Evolutionary conservation across 2,329 filamentous ascomycete genomes (phyloP).

Genomic region (Xylariaceae sp.): DNA sequence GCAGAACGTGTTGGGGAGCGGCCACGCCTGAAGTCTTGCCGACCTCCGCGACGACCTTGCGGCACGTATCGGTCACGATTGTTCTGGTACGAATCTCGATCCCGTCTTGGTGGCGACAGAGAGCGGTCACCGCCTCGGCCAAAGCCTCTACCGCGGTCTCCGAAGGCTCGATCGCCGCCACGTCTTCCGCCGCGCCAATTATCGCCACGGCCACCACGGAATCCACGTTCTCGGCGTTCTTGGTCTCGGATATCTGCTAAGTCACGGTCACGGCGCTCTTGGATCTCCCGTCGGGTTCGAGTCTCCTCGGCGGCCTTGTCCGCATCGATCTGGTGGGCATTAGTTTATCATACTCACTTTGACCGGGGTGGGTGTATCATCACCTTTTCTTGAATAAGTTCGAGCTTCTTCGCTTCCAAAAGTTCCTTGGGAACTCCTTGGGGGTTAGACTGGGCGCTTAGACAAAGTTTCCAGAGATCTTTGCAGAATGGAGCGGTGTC

Average conservation of each 20-base stretch:
- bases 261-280: constrained; percentile 72
- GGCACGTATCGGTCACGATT: constrained; percentile 58
- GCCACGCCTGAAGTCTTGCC: constrained; percentile 45
- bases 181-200: constrained; percentile 55
- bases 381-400: constrained; percentile 94
- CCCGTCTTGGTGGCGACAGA: constrained; percentile 51
- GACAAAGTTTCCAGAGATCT: constrained; percentile 86
- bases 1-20: constrained; percentile 45
- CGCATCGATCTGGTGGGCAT: constrained; percentile 67
- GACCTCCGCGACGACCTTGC: constrained; percentile 47
- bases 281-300: constrained; percentile 70
- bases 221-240: constrained; percentile 58
- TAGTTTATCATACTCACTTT: neutral
- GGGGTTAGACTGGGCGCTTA: constrained; percentile 86
- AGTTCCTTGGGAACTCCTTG: constrained; percentile 94
- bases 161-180: constrained; percentile 53
- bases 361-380: constrained; percentile 40
- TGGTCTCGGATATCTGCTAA: constrained; percentile 68
- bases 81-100: constrained; percentile 45
- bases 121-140: constrained; percentile 51
- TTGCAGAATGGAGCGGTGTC: constrained; percentile 89
- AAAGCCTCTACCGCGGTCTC: constrained; percentile 47
- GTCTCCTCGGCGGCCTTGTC: constrained; percentile 79
- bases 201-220: constrained; percentile 55
- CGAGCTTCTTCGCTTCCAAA: constrained; percentile 92